These are phyloP conservation scores for Phylloporus sp. DNA, from an alignment of 1,284 basidiomycete genomes.

Conservation along the genomic window DNA sequence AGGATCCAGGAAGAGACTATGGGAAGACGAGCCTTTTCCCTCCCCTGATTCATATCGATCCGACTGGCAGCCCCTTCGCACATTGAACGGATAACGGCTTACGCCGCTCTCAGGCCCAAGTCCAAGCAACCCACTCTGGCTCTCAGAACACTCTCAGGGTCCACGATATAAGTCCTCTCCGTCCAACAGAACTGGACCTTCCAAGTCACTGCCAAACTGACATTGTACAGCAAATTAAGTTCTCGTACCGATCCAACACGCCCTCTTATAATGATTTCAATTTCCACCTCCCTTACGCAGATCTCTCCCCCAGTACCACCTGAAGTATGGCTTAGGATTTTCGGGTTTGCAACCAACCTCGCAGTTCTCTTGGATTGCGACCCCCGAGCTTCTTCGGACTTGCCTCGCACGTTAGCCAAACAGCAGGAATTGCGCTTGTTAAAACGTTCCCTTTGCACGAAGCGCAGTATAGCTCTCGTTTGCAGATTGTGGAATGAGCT, in stretches of 20 bases:
- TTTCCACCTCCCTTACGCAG: conserved; percentile 1
- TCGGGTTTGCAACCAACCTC: conserved; percentile 23
- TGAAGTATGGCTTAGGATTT: conserved; percentile 37
- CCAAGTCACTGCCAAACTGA: conserved; percentile 7
- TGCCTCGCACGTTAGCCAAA: conserved; percentile 24
- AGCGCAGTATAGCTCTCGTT: conserved; percentile 29
- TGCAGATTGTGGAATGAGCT: conserved; percentile 31
- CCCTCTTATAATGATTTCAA: conserved; percentile 17
- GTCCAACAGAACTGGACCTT: conserved; percentile 2
- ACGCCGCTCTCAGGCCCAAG: conserved; percentile 2
- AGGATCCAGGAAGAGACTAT: not conserved
- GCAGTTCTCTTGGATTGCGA: conserved; percentile 16
- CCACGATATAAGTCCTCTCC: conserved; percentile 14
- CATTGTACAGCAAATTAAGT: not conserved
- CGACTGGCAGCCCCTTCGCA: not conserved
- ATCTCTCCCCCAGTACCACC: conserved; percentile 24
- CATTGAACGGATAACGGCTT: not conserved
- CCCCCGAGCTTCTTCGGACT: conserved; percentile 15
- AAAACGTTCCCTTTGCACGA: conserved; percentile 28
- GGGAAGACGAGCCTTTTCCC: not conserved
- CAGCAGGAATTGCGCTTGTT: conserved; percentile 21
- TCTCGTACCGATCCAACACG: not conserved
- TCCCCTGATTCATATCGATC: not conserved
- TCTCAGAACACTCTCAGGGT: conserved; percentile 21
- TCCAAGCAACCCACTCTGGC: conserved; percentile 1